A percentile compares a stretch with the other conserved stretches of the same genome.
phyloP scores from a whole-genome alignment of 805 yeast species.

The Yarrowia sp. region DNA sequence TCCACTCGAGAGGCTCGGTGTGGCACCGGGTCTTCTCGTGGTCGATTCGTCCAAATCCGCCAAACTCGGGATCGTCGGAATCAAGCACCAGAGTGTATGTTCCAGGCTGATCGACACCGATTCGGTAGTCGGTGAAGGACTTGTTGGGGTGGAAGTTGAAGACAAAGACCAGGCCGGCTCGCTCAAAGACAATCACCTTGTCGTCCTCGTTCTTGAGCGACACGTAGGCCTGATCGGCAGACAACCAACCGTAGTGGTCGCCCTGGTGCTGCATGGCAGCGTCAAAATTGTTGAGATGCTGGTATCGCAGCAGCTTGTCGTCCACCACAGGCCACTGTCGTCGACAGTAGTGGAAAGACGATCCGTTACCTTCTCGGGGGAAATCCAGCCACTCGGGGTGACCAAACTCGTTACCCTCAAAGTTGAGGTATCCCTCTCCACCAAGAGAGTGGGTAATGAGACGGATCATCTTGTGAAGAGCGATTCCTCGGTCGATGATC shows the following conservation, averaged over 20 bases:
- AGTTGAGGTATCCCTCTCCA: slow-evolving; percentile 94
- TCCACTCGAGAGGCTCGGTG: slow-evolving; percentile 83
- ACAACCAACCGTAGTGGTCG: slow-evolving; percentile 71
- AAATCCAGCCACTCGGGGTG: slow-evolving; percentile 99
- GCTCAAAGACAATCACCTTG: slow-evolving; percentile 86
- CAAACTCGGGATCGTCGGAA: slow-evolving; percentile 72
- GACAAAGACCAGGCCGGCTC: slow-evolving; percentile 81
- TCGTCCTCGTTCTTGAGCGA: slow-evolving; percentile 89
- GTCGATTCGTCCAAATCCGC: slow-evolving; percentile 83
- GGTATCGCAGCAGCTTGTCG: slow-evolving; percentile 81
- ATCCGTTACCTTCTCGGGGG: slow-evolving; percentile 87
- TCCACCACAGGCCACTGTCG: slow-evolving; percentile 89
- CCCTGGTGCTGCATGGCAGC: slow-evolving; percentile 82
- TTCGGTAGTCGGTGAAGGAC: slow-evolving; percentile 83
- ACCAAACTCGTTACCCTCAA: slow-evolving; percentile 98
- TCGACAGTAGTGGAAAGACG: slow-evolving; percentile 91
- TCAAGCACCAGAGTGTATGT: slow-evolving; percentile 75
- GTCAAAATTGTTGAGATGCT: slow-evolving; percentile 81
- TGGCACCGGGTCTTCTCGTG: slow-evolving; percentile 59
- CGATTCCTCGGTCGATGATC: slow-evolving; percentile 84
- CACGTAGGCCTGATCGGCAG: slow-evolving; percentile 77
- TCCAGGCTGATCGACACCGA: slow-evolving; percentile 88
- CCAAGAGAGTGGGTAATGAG: slow-evolving; percentile 88
- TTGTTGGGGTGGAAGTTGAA: slow-evolving; percentile 90
- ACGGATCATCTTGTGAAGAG: slow-evolving; percentile 90